A percentile compares a stretch with the other conserved stretches of the same genome.
Conservation (phyloP, 2,329 filamentous ascomycete genomes). For the Penicillium digitatum region DNA sequence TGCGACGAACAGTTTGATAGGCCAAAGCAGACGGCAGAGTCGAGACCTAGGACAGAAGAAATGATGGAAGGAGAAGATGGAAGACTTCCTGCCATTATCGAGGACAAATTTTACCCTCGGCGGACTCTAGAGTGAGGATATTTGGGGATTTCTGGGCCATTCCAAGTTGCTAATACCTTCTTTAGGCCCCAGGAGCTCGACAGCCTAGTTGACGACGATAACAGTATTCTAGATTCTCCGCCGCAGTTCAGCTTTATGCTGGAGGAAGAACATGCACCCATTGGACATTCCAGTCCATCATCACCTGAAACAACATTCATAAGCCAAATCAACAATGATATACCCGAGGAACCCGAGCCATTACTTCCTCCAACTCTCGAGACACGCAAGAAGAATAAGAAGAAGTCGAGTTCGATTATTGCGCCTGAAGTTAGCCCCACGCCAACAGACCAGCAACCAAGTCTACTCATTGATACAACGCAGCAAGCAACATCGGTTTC, state of each 20-base stretch:
- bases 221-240: conserved; percentile 28
- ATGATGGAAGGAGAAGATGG: conserved; percentile 27
- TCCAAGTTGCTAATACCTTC: not conserved
- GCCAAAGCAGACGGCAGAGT: conserved; percentile 12
- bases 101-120: conserved; percentile 57
- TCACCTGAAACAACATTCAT: not conserved
- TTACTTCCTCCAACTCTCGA: conserved; percentile 32
- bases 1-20: conserved; percentile 14
- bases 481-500: conserved; percentile 45
- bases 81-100: conserved; percentile 55
- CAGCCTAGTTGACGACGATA: conserved; percentile 25
- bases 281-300: conserved; percentile 25
- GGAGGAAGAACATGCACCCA: conserved; percentile 27
- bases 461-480: not conserved
- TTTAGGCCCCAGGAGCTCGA: conserved; percentile 37
- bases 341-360: conserved; percentile 11
- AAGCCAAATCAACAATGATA: not conserved
- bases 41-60: conserved; percentile 18
- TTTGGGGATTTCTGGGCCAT: not conserved
- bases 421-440: not conserved
- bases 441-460: not conserved
- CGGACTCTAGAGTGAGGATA: conserved; percentile 52
- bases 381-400: conserved; percentile 32
- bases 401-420: conserved; percentile 1
- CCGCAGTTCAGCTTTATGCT: conserved; percentile 2